These are phyloP conservation scores for Neurospora sp. DNA, from an alignment of 495 filamentous ascomycete species.

Conservation along the genomic window DNA sequence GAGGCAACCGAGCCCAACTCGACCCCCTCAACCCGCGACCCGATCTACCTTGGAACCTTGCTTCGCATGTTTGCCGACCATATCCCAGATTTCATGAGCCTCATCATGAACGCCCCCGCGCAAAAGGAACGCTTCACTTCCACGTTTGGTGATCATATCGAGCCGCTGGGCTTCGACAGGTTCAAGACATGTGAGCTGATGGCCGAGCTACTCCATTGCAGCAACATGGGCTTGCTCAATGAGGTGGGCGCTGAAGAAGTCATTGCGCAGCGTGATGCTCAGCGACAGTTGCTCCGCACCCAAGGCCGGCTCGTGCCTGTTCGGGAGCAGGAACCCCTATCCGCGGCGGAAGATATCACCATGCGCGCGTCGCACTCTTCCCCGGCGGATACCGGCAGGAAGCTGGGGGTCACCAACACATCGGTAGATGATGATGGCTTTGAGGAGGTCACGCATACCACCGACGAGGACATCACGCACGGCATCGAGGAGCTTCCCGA, in stretches of 20 bases:
- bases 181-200: constrained; percentile 99
- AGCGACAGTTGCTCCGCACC: constrained; percentile 65
- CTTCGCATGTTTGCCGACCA: constrained; percentile 81
- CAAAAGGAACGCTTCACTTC: constrained; percentile 34
- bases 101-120: constrained; percentile 62
- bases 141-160: constrained; percentile 83
- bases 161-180: constrained; percentile 91
- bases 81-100: constrained; percentile 91
- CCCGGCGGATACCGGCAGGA: constrained; percentile 40
- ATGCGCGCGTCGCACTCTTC: constrained; percentile 38
- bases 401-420: constrained; percentile 62
- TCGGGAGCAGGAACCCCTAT: constrained; percentile 24
- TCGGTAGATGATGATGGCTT: constrained; percentile 82
- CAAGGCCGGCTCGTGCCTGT: constrained; percentile 48
- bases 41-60: constrained; percentile 92
- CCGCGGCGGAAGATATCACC: constrained; percentile 30
- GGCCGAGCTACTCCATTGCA: constrained; percentile 95
- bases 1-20: constrained; percentile 73
- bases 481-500: constrained; percentile 41
- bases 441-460: constrained; percentile 72
- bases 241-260: constrained; percentile 85
- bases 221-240: constrained; percentile 96
- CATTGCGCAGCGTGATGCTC: constrained; percentile 67
- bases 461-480: constrained; percentile 52
- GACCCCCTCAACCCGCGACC: constrained; percentile 73